Evolutionary conservation across 108 stramenopile genomes (phyloP).

Genomic region (Skeletonema grethae): DNA sequence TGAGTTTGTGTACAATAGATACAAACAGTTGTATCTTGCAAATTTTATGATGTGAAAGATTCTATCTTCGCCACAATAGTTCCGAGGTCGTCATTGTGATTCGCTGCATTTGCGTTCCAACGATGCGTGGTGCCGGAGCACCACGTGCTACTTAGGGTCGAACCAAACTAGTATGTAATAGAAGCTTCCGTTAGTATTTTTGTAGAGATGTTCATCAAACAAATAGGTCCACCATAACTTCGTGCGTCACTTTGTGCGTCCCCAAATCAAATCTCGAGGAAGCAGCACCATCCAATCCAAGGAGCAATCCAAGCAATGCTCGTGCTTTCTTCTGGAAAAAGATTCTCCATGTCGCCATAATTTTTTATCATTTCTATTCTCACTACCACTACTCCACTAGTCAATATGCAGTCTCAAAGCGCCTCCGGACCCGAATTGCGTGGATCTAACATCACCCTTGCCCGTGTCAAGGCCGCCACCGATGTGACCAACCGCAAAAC

Average conservation of each 20-base stretch:
- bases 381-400: slow-evolving; percentile 50
- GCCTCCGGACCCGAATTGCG: slow-evolving; percentile 61
- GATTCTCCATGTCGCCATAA: not conserved
- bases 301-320: not conserved
- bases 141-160: not conserved
- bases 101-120: not conserved
- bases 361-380: slow-evolving; percentile 51
- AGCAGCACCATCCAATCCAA: not conserved
- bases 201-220: no score
- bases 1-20: not conserved
- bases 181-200: not conserved
- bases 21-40: no score
- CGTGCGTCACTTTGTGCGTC: not conserved
- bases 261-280: not conserved
- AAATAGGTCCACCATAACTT: not conserved
- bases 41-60: not conserved
- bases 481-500: slow-evolving; percentile 68
- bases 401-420: slow-evolving; percentile 59
- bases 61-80: no score
- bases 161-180: not conserved
- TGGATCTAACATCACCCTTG: slow-evolving; percentile 62
- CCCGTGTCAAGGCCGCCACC: slow-evolving; percentile 46
- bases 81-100: no score
- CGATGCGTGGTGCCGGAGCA: not conserved
- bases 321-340: no score